phyloP scores from a whole-genome alignment of 1,284 basidiomycete genomes.

The Pseudomicrostroma phylloplanum region DNA sequence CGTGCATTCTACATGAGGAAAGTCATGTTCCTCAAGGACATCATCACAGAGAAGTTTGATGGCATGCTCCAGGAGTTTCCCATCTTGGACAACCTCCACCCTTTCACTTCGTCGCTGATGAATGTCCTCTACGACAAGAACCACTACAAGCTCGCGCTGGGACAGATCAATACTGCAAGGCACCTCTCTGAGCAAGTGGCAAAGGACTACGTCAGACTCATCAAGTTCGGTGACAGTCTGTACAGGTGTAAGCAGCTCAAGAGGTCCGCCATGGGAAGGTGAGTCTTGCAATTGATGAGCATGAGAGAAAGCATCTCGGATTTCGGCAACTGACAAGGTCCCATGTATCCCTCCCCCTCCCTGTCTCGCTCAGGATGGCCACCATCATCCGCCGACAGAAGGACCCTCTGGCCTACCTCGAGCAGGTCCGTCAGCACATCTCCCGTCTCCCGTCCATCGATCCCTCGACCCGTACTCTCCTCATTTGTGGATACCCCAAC shows the following conservation, averaged over 20 bases:
- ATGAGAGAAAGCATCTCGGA: neutral
- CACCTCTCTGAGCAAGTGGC: slow-evolving; percentile 50
- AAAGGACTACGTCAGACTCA: slow-evolving; percentile 49
- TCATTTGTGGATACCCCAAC: slow-evolving; percentile 50
- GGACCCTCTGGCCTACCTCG: slow-evolving; percentile 49
- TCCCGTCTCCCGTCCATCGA: slow-evolving; percentile 50
- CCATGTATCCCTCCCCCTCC: neutral
- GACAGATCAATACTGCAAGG: slow-evolving; percentile 49
- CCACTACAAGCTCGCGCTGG: slow-evolving; percentile 50
- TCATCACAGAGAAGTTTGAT: slow-evolving; percentile 92
- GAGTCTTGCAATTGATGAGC: neutral
- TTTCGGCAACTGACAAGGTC: neutral
- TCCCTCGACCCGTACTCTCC: slow-evolving; percentile 43
- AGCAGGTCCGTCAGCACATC: slow-evolving; percentile 51
- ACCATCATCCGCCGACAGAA: slow-evolving; percentile 51
- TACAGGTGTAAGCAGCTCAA: slow-evolving; percentile 51
- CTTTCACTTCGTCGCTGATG: slow-evolving; percentile 48
- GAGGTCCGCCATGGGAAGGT: slow-evolving; percentile 46
- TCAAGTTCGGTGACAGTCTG: slow-evolving; percentile 50
- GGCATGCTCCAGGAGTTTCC: slow-evolving; percentile 93
- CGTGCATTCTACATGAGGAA: slow-evolving; percentile 93
- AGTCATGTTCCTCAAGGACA: slow-evolving; percentile 97
- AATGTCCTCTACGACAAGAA: slow-evolving; percentile 51
- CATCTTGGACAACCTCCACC: slow-evolving; percentile 66
- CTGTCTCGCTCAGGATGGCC: slow-evolving; percentile 30